Base-by-base conservation (phyloP, 495 filamentous ascomycete species). In the Xylaria longipes region DNA sequence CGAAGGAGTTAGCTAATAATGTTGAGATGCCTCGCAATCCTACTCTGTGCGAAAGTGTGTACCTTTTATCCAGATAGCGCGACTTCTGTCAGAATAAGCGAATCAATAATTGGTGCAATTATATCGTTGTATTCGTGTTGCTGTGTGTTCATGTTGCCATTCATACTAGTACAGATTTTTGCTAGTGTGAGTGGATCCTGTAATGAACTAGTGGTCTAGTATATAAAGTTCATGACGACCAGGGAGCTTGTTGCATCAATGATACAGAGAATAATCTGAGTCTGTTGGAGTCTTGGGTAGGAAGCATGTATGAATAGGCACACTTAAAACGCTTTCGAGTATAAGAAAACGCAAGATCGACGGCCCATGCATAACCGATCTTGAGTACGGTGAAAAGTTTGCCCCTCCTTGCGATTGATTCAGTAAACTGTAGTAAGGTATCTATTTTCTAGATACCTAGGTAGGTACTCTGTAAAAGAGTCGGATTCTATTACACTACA, bases 331-430 rank as follows among this genome's bases (percentile, higher is more conserved):
- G 60, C 60, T 25, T 39, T 63, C 31, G 22, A 29, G 60, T 15
- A 27, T 60, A 22, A 37, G 17, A 12, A 60, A 60, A 60, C 37
- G 37, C 60, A 14, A 63, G 60, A 63, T 63, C 37, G 60, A 63
- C 60, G 37, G 60, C 37, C 37, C 60, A 43, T 43, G 37, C 60
- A 29, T 43, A 29, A 6, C 22, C 37, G 5, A 63, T 7, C 14
- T n/a, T 37, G 31, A 37, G 57, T 22, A 33, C 31, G 37, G 57
- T 31, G 31, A 60, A 37, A n/a, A 50, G 57, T 22, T n/a, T 22
- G 17, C 17, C 57, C 5, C 9, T 33, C 25, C 27, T 56, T 31
- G 12, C 4, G 4, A 29, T 56, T 56, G 27, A 56, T 56, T 15
- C 11, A 56, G 48, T 12, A 27, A 46, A 27, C 50, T 14, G 12